A percentile compares a stretch with the other conserved stretches of the same genome.
These are phyloP conservation scores for Puccinia horiana DNA, from an alignment of 1,284 basidiomycete genomes.

Conservation along the genomic window DNA sequence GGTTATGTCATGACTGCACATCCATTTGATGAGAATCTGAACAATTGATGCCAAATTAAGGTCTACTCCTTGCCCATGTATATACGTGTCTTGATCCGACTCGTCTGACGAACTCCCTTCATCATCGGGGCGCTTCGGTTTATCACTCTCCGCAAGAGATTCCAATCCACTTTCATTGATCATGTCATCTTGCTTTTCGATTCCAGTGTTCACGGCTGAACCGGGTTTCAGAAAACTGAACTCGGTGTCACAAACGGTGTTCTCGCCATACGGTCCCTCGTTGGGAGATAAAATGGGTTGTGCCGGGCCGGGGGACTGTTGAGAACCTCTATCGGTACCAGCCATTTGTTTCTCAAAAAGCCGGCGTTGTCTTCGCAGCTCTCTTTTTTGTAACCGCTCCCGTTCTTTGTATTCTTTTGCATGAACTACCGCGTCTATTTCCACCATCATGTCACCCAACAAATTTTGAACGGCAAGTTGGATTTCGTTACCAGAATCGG, in stretches of 20 bases:
- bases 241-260: background rate
- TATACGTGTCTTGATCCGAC: conserved; percentile 68
- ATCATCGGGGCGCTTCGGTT: conserved; percentile 53
- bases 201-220: conserved; percentile 47
- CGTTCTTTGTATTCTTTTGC: conserved; percentile 37
- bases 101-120: conserved; percentile 56
- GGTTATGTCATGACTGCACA: conserved; percentile 73
- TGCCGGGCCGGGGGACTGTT: conserved; percentile 58
- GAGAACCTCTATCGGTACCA: conserved; percentile 63
- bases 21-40: conserved; percentile 87
- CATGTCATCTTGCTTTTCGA: conserved; percentile 61
- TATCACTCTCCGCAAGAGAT: conserved; percentile 56
- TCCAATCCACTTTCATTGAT: conserved; percentile 53
- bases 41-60: conserved; percentile 90
- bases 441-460: conserved; percentile 85
- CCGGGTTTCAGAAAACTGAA: background rate
- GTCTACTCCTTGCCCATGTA: conserved; percentile 86
- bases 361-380: conserved; percentile 15
- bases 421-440: conserved; percentile 79
- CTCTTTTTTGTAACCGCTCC: conserved; percentile 28
- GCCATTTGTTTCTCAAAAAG: conserved; percentile 41
- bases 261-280: conserved; percentile 21
- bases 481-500: conserved; percentile 92
- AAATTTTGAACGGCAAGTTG: conserved; percentile 86
- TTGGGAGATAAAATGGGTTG: conserved; percentile 40